Evolutionary conservation across 2,329 filamentous ascomycete genomes (phyloP).

Genomic region (Botrytis medusae): DNA sequence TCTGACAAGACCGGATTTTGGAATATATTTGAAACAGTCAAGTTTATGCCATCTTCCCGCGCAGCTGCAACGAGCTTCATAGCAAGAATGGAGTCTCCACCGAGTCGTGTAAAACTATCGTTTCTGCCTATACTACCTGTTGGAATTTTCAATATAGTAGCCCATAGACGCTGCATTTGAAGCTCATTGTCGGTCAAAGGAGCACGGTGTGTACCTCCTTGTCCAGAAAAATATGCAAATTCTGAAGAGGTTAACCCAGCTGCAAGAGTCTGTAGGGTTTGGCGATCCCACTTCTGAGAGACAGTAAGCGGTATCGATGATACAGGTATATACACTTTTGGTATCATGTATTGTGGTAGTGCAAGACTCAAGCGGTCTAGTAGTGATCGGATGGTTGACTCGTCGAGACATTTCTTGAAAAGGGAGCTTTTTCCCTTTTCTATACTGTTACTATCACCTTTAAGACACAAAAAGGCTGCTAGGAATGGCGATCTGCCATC

Average conservation of each 20-base stretch:
- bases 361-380: not conserved
- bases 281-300: conserved; percentile 42
- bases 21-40: conserved; percentile 48
- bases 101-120: conserved; percentile 44
- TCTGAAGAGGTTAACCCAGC: not conserved
- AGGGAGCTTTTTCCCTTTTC: not conserved
- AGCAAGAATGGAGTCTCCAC: conserved; percentile 40
- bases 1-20: conserved; percentile 43
- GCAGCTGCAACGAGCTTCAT: conserved; percentile 47
- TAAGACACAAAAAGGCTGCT: conserved; percentile 8
- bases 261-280: conserved; percentile 36
- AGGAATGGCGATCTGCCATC: conserved; percentile 4
- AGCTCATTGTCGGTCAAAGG: conserved; percentile 21
- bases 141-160: conserved; percentile 21
- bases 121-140: conserved; percentile 26
- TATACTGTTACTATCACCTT: not conserved
- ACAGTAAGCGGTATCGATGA: conserved; percentile 36
- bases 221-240: conserved; percentile 12
- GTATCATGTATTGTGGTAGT: conserved; percentile 40
- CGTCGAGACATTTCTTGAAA: not conserved
- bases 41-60: conserved; percentile 34
- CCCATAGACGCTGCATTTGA: conserved; percentile 24
- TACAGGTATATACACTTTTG: conserved; percentile 39
- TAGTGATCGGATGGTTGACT: not conserved
- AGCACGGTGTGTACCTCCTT: not conserved